Evolutionary conservation across 2,329 filamentous ascomycete genomes (phyloP).

Genomic region (Onygena corvina): DNA sequence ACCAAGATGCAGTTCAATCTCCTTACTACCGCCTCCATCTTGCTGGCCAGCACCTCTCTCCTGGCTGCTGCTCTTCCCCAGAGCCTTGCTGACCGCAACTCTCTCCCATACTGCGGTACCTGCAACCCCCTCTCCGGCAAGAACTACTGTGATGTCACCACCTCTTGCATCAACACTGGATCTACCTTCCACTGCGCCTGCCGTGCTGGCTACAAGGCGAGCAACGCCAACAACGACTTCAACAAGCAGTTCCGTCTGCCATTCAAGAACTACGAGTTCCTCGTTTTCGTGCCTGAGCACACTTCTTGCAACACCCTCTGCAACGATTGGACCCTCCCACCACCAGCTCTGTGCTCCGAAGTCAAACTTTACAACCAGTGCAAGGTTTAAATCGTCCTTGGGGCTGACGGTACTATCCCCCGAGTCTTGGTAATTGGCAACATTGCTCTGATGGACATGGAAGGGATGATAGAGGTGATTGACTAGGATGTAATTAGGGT

Average conservation of each 20-base stretch:
- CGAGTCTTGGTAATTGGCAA: no score
- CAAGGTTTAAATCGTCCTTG: constrained; percentile 20
- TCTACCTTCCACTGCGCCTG: constrained; percentile 32
- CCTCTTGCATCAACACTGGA: constrained; percentile 35
- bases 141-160: constrained; percentile 33
- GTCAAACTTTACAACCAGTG: constrained; percentile 24
- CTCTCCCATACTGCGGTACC: constrained; percentile 23
- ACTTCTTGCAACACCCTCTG: constrained; percentile 29
- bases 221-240: constrained; percentile 21
- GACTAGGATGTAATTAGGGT: background rate
- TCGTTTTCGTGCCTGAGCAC: constrained; percentile 29
- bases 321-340: constrained; percentile 23
- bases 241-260: constrained; percentile 28
- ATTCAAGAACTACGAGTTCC: constrained; percentile 30
- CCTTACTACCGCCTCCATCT: constrained; percentile 19
- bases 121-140: constrained; percentile 32
- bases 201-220: constrained; percentile 32
- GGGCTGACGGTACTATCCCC: no score
- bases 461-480: background rate
- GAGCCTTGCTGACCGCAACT: constrained; percentile 10
- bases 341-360: constrained; percentile 27
- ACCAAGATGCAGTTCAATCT: constrained; percentile 24
- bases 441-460: no score
- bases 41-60: constrained; percentile 17
- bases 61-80: constrained; percentile 14